Percentiles rank a stretch among this genome's conserved stretches.
Conservation (phyloP, 2,329 filamentous ascomycete genomes). For the Aspergillus terreus region DNA sequence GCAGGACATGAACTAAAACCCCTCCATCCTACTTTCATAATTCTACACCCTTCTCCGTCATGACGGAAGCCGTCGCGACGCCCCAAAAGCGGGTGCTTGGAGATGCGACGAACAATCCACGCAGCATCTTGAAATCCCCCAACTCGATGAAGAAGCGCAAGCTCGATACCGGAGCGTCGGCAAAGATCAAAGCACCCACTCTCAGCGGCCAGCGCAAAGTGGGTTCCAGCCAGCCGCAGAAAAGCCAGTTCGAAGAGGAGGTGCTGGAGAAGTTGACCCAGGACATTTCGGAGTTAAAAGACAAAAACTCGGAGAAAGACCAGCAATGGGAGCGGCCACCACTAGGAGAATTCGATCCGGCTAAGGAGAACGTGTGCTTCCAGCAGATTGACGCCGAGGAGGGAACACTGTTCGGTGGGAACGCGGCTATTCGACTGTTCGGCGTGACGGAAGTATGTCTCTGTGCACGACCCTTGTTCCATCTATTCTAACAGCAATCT, state of each 20-base stretch:
- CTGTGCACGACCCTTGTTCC: constrained; percentile 12
- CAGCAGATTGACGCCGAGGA: constrained; percentile 96
- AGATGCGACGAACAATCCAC: constrained; percentile 62
- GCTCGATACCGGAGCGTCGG: constrained; percentile 56
- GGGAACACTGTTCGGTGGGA: constrained; percentile 73
- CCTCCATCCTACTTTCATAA: neutral
- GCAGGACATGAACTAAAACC: no score
- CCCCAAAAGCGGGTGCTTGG: constrained; percentile 71
- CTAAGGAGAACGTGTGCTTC: constrained; percentile 72
- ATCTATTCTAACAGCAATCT: constrained; percentile 9
- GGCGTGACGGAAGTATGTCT: constrained; percentile 72
- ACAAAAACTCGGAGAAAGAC: constrained; percentile 85
- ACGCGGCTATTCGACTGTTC: constrained; percentile 81
- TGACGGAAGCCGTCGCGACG: constrained; percentile 38
- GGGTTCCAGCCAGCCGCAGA: constrained; percentile 65
- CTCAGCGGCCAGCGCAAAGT: constrained; percentile 57
- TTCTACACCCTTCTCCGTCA: constrained; percentile 12
- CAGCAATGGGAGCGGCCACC: constrained; percentile 79
- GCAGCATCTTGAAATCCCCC: constrained; percentile 57
- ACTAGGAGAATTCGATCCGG: constrained; percentile 59
- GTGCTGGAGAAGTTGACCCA: constrained; percentile 95
- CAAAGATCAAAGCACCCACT: constrained; percentile 57
- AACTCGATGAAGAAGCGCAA: constrained; percentile 74
- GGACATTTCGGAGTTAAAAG: constrained; percentile 80
- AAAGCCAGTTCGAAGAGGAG: constrained; percentile 90